phyloP scores from a whole-genome alignment of 176 grass and related monocot genomes.

The Eleusine indica region DNA sequence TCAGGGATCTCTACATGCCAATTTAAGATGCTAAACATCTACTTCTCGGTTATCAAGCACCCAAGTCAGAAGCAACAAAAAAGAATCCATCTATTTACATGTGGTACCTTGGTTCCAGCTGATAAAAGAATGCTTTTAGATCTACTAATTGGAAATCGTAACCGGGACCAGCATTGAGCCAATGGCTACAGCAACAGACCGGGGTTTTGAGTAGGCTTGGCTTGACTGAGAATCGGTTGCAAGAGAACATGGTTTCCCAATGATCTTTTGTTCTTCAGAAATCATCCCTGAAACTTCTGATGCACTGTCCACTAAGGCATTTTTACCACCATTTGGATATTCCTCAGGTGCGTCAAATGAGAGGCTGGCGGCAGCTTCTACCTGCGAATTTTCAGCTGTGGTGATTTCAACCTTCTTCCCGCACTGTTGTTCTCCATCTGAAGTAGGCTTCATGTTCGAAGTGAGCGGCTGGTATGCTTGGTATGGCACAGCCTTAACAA shows the following conservation, averaged over 20 bases:
- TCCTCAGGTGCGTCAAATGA: conserved; percentile 16
- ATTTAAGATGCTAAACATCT: not conserved
- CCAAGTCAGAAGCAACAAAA: conserved; percentile 14
- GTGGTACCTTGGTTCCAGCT: not conserved
- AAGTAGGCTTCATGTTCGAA: not conserved
- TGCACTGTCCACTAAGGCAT: not conserved
- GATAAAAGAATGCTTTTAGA: not conserved
- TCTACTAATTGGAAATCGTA: conserved; percentile 9
- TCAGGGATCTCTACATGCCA: not conserved
- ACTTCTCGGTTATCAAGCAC: conserved; percentile 1
- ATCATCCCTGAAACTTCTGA: conserved; percentile 17
- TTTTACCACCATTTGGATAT: not conserved
- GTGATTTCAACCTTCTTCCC: conserved; percentile 14
- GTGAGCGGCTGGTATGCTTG: not conserved
- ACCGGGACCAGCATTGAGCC: conserved; percentile 66
- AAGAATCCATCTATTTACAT: conserved; percentile 14
- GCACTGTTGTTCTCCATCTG: conserved; percentile 1
- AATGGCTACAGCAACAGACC: conserved; percentile 45
- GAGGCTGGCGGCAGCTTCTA: conserved; percentile 13
- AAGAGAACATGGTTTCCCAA: conserved; percentile 38
- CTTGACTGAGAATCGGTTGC: conserved; percentile 7
- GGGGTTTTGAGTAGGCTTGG: conserved; percentile 39
- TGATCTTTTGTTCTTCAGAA: conserved; percentile 31
- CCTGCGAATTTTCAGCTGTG: not conserved
- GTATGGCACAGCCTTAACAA: conserved; percentile 9